Evolutionary conservation across 768 basidiomycete genomes (phyloP), one percentile per base, ranked within the genome.

Genomic region (Pleurotus eryngii): DNA sequence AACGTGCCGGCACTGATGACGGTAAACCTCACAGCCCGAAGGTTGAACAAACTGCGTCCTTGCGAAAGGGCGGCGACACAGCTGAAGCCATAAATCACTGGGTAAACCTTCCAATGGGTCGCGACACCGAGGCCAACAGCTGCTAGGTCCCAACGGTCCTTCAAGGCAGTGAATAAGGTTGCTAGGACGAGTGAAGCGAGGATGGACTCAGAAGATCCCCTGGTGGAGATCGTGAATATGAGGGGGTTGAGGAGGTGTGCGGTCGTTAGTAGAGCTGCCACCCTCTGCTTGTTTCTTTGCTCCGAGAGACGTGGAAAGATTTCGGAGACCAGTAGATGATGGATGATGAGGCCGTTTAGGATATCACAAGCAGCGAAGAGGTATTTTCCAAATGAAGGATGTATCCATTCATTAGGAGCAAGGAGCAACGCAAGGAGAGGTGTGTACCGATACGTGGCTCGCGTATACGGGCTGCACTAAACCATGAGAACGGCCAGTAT

Each of bases 71-170:
- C 76, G 0, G 84, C 82, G 56, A 94, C 72, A 59, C 92, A 86
- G 38, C 85, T 82, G n/a, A 88, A 80, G 0, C 89, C 91, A 68
- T 98, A 98, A 56, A 99, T 83, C 61, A 95, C 77, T 0, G 97
- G 97, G 66, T 97, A 98, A 56, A 99, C 92, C 73, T 99, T 99
- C 92, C 94, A 96, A 64, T 98, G 95, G 0, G 93, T 86, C 60
- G 90, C 87, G 40, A 94, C 63, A 1, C 94, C 97, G 18, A 95
- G 77, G 56, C 87, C 65, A 4, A 91, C 62, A 0, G 92, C 95
- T 0, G 92, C 84, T 3, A 70, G 60, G 49, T 81, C 77, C 85
- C 90, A 89, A 45, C 76, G 75, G 3, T 72, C 75, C 42, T 79
- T 78, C 57, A 89, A 70, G 1, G 85, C 83, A 27, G 72, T 77